These are phyloP conservation scores for Maudiozyma humilis DNA, from an alignment of 1,139 yeast genomes.

Conservation along the genomic window DNA sequence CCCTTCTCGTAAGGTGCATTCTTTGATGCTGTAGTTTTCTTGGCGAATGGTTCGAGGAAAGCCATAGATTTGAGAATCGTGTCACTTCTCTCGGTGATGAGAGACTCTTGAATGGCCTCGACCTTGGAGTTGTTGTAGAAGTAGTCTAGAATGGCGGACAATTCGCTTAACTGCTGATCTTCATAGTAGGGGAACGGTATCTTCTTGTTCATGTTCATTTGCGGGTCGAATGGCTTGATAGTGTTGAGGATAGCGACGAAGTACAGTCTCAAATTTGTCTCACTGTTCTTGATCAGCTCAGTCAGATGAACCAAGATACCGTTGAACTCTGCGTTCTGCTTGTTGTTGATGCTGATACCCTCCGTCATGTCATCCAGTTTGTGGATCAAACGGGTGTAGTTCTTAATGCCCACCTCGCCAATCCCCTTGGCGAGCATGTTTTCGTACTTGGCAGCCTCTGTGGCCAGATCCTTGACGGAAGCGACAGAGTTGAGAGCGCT, in stretches of 20 bases:
- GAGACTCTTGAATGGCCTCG: constrained; percentile 34
- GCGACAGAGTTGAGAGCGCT: constrained; percentile 52
- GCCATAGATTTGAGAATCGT: constrained; percentile 38
- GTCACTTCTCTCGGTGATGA: constrained; percentile 42
- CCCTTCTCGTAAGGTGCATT: constrained; percentile 53
- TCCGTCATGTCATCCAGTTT: constrained; percentile 36
- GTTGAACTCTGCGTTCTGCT: constrained; percentile 32
- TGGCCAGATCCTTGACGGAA: constrained; percentile 60
- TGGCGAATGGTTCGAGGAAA: constrained; percentile 41
- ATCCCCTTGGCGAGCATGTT: constrained; percentile 32
- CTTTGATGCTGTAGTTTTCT: constrained; percentile 35
- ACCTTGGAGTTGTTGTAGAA: constrained; percentile 35
- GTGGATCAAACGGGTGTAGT: constrained; percentile 33
- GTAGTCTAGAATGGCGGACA: constrained; percentile 40
- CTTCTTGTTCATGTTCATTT: constrained; percentile 32
- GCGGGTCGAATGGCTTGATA: constrained; percentile 36
- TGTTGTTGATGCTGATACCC: constrained; percentile 28
- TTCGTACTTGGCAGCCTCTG: constrained; percentile 48
- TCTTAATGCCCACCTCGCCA: constrained; percentile 30
- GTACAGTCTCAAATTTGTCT: constrained; percentile 30
- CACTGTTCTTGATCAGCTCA: constrained; percentile 30
- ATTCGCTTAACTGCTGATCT: constrained; percentile 34
- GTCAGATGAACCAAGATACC: constrained; percentile 34
- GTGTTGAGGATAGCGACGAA: constrained; percentile 29
- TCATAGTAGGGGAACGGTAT: constrained; percentile 36